Percentiles rank a stretch among this genome's conserved stretches.
These are phyloP conservation scores for Cystobasidium sp. DNA, from an alignment of 1,284 basidiomycete genomes.

Conservation along the genomic window DNA sequence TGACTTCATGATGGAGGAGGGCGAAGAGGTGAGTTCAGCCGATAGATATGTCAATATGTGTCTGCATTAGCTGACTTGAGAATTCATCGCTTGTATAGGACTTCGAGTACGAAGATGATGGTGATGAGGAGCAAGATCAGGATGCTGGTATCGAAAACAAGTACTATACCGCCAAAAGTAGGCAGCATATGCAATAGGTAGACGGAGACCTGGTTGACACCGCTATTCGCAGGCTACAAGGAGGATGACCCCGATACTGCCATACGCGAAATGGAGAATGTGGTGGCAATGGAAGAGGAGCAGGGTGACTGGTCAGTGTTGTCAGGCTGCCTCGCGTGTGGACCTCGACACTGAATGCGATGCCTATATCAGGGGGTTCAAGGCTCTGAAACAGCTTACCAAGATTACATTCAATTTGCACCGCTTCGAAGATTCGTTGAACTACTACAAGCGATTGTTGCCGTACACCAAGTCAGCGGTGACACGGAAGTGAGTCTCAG, in stretches of 20 bases:
- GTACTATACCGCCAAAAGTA: conserved; percentile 97
- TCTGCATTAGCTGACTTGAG: too few species aligned
- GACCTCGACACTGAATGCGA: neutral
- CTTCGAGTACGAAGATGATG: conserved; percentile 82
- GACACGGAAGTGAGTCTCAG: conserved; percentile 68
- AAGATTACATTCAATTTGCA: conserved; percentile 85
- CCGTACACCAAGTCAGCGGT: conserved; percentile 91
- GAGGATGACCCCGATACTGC: conserved; percentile 88
- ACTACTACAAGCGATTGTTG: conserved; percentile 81
- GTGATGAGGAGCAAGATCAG: conserved; percentile 75
- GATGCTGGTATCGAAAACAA: conserved; percentile 96
- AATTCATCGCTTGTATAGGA: conserved; percentile 13
- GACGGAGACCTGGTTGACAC: neutral
- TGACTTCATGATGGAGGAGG: conserved; percentile 45
- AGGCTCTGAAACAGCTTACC: conserved; percentile 95
- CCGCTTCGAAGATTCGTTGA: conserved; percentile 79
- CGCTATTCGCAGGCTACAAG: conserved; percentile 71
- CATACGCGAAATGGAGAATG: conserved; percentile 79
- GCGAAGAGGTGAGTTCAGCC: conserved; percentile 32
- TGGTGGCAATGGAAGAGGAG: conserved; percentile 84
- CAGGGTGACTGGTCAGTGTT: conserved; percentile 85
- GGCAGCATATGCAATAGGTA: neutral
- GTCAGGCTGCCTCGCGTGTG: too few species aligned
- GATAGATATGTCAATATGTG: neutral
- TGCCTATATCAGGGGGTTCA: conserved; percentile 80